These are phyloP conservation scores for Solanum pimpinellifolium DNA, from an alignment of 257 asterid species.

Conservation along the genomic window DNA sequence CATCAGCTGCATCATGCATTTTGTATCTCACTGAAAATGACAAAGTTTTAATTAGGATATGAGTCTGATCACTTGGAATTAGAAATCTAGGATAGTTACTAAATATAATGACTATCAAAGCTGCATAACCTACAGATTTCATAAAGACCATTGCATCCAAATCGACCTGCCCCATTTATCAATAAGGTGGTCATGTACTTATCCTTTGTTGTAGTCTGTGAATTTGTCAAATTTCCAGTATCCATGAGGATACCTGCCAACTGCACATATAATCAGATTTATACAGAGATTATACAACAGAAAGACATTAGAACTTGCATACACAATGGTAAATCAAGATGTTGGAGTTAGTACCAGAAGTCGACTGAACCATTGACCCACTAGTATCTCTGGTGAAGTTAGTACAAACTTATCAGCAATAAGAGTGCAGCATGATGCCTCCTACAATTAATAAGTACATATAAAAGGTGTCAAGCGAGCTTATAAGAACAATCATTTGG, in stretches of 20 bases:
- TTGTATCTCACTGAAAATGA: constrained; percentile 51
- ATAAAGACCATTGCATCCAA: constrained; percentile 68
- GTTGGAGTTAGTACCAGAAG: constrained; percentile 41
- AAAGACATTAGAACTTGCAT: neutral
- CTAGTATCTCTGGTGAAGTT: constrained; percentile 57
- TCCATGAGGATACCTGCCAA: constrained; percentile 77
- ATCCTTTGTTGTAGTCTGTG: constrained; percentile 52
- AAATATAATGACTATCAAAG: neutral
- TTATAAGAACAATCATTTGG: neutral
- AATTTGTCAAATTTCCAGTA: constrained; percentile 52
- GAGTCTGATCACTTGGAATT: neutral
- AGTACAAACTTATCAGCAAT: constrained; percentile 53
- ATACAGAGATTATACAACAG: neutral
- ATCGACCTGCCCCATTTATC: constrained; percentile 79
- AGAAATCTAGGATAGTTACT: neutral
- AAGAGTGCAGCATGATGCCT: constrained; percentile 59
- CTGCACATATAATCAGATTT: constrained; percentile 20
- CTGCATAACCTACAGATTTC: constrained; percentile 40
- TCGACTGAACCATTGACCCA: constrained; percentile 69
- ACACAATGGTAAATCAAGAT: neutral
- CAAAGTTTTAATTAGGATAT: neutral
- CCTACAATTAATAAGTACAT: constrained; percentile 27
- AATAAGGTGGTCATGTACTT: constrained; percentile 71
- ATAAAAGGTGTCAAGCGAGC: neutral
- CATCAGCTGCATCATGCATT: constrained; percentile 9